These are phyloP conservation scores for Protomyces lactucae-debilis DNA, from an alignment of 1,139 yeast genomes.

Conservation along the genomic window DNA sequence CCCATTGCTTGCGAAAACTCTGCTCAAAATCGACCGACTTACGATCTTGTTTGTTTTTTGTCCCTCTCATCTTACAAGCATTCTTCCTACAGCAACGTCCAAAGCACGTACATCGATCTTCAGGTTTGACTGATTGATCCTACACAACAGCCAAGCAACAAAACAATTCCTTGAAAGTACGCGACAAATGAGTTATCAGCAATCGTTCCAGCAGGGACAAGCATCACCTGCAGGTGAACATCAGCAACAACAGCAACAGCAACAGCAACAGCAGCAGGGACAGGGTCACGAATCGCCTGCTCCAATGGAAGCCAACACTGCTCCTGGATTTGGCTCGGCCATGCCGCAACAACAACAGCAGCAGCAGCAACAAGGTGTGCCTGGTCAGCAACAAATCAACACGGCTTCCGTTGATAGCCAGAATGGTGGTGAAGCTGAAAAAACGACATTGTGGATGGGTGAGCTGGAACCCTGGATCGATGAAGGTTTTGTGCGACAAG, in stretches of 20 bases:
- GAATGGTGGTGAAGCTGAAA: constrained; percentile 20
- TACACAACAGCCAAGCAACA: neutral
- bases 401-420: constrained; percentile 12
- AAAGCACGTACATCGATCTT: neutral
- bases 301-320: neutral
- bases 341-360: constrained; percentile 2
- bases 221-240: constrained; percentile 23
- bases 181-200: constrained; percentile 13
- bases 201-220: neutral
- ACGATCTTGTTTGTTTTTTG: no score
- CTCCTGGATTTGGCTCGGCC: constrained; percentile 12
- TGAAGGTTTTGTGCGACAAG: constrained; percentile 57
- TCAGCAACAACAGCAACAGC: constrained; percentile 17
- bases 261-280: constrained; percentile 13
- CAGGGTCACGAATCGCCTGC: neutral
- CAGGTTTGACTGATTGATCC: no score
- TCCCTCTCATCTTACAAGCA: no score
- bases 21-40: no score
- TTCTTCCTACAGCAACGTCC: neutral
- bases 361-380: constrained; percentile 13
- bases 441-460: constrained; percentile 59
- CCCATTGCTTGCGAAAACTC: neutral
- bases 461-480: constrained; percentile 85
- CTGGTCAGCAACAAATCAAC: neutral
- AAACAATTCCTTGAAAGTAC: neutral